Base-by-base conservation (phyloP, 75 land plant genomes). In the Cryptomeria japonica region DNA sequence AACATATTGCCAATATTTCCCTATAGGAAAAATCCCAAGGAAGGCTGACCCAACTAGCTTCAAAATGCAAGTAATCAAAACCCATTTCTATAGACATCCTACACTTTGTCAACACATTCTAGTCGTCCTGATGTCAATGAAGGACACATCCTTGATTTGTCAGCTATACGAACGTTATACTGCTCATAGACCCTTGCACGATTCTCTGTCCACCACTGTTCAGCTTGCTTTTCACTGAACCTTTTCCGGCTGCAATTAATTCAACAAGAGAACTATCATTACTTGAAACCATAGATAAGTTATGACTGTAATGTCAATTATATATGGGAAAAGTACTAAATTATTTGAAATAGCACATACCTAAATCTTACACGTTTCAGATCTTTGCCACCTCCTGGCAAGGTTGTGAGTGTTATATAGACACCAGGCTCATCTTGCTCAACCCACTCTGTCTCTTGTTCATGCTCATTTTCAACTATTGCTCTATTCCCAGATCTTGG, bases 371-470 rank as follows among this genome's bases (percentile, higher is more conserved):
- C 99, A 53, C 99, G 93, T 87, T 96, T 97, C 79, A 98, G 93
- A 89, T 98, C 99, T 86, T 94, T 98, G 82, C 86, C 90, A 55
- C 99, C 99, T 8, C 96, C 95, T 80, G 97, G 99, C 51, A 98
- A 89, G 7, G 95, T 92, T 49, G 96, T 92, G 47, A 98, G 93
- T 5, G 99, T 98, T 77, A 98, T 95, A 87, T 97, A 97, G 31
- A 98, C 99, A 46, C 99, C 99, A 68, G 97, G 97, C 61, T 98
- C 98, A 89, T 98, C 97, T 92, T 98, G 99, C 90, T 98, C 99
- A 55, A 98, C 99, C 99, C 99, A 97, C 87, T 98, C 99, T 78
- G 86, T 72, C 42, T 96, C 98, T 79, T 93, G 89, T 79, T 89
- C 92, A 36, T 94, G 49, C 38, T 94, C 95, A 82, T 88, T 73